phyloP scores from a whole-genome alignment of 2,329 filamentous ascomycete species.

The Aspergillus candidus region DNA sequence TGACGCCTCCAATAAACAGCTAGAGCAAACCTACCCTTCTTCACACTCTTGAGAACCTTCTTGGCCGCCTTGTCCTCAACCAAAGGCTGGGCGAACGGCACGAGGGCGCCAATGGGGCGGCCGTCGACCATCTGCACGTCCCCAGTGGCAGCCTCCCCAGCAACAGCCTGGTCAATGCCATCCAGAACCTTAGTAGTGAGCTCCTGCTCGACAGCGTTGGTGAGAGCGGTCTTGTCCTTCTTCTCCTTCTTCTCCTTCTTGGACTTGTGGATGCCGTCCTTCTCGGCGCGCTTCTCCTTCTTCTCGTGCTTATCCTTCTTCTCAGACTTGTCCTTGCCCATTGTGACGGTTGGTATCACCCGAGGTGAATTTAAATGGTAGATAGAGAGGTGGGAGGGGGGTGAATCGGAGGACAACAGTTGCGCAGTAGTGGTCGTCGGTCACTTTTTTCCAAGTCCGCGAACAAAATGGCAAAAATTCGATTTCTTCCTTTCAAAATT shows the following conservation, averaged over 20 bases:
- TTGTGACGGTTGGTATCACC: constrained; percentile 23
- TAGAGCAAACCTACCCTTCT: constrained; percentile 39
- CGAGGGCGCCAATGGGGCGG: constrained; percentile 41
- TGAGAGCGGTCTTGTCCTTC: constrained; percentile 36
- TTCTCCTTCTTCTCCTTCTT: constrained; percentile 45
- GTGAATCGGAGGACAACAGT: constrained; percentile 11
- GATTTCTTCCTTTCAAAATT: constrained; percentile 32
- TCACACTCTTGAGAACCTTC: constrained; percentile 48
- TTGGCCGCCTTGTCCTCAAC: constrained; percentile 47
- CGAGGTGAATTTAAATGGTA: constrained; percentile 4
- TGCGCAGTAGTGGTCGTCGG: constrained; percentile 16
- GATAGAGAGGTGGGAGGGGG: constrained; percentile 7
- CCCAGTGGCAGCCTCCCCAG: constrained; percentile 16
- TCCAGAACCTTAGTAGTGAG: constrained; percentile 32
- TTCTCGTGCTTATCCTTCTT: constrained; percentile 44
- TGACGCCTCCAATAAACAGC: not conserved
- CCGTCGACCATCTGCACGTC: constrained; percentile 21
- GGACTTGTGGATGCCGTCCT: constrained; percentile 41
- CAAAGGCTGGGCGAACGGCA: constrained; percentile 46
- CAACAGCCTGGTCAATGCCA: constrained; percentile 27
- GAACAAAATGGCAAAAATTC: constrained; percentile 21
- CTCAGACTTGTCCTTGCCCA: constrained; percentile 43
- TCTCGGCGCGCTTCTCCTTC: constrained; percentile 42
- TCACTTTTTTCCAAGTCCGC: constrained; percentile 14
- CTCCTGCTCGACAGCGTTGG: constrained; percentile 37